Evolutionary conservation across 2,329 filamentous ascomycete species (phyloP), one percentile per base, ranked within the genome.

Genomic region (Cercospora nicotianae): DNA sequence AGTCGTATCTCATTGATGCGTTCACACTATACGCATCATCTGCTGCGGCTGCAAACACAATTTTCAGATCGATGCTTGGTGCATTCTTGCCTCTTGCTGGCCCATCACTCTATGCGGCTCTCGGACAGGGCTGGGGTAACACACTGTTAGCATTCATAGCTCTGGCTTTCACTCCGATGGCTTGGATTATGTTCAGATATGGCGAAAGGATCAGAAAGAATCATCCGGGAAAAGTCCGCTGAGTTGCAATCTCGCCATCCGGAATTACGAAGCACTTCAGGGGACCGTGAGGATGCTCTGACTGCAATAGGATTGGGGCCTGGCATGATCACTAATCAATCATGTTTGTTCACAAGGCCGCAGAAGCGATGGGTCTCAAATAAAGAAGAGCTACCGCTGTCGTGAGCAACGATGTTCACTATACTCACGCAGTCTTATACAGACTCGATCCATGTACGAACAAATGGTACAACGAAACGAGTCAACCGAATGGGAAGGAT

Each of bases 31-130:
- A 89, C 70, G 86, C 87, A 0, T 89, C 90, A 16, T 85, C 83
- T 4, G 89, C 87, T 0, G 84, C 91, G 0, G 89, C 90, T 0
- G 89, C 88, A 1, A 89, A 85, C 70, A 89, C 88, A 0, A 84
- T 91, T 3, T 76, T 90, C 3, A 78, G 88, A 26, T 82, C 80
- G 12, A 72, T 88, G 0, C 80, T 87, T 12, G 87, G 87, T 10
- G 86, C 85, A 2, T 77, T 88, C 5, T 77, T 90, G 0, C 89
- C 88, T 0, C 79, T 90, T 13, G 83, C 83, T 2, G 87, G 86
- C 0, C 79, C 85, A 18, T 73, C 77, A 55, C 87, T 91, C 85
- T 91, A 89, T 72, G 77, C 82, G n/a, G 79, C 76, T 2, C 75
- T 90, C 1, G 88, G 88, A 0, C 73, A 88, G 4, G 87, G 88